Base-by-base conservation (phyloP, 2,329 filamentous ascomycete species). In the Aspergillus intermedius region DNA sequence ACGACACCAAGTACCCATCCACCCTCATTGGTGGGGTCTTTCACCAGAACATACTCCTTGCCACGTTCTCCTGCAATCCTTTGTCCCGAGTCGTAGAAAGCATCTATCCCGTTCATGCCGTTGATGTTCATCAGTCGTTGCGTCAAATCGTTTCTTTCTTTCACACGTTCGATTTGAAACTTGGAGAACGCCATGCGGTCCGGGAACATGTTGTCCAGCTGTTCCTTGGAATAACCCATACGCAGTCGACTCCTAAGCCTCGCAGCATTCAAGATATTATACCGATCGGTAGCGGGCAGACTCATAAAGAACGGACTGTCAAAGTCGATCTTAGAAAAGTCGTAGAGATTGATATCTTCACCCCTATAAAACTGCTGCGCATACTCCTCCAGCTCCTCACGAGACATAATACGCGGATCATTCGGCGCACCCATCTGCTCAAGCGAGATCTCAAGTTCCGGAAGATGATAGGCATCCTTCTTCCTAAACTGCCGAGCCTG, bases 281-380 rank as follows among this genome's bases (percentile, higher is more conserved):
- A 98, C 44, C 91, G 82, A 72, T 98, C 93, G 2, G 86, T 85
- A 1, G 90, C 78, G 0, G 94, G 93, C 49, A 98, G 71, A 64
- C 89, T 95, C 65, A 87, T 82, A 72, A 98, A 98, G 70, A 98
- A 98, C 10, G 91, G 83, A 56, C 91, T 88, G 56, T 97, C 87
- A 61, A 97, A 98, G 64, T 98, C 93, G 59, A 98, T 98, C 70
- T 97, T 97, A 63, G 88, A 94, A 64, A 98, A 98, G 70, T 97
- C 91, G 69, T 97, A 97, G 4, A 91, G 70, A 55, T 75, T 77
- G 47, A 97, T 86, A 65, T 97, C 91, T 68, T 97, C 90, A 47
- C 93, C 93, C 52, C 82, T 83, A 60, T 96, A 82, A 61, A 97
- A 97, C 55, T 97, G 91, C 45, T 85, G 78, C 3, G 94, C 91